Percentiles rank a stretch among this genome's conserved stretches.
phyloP scores from a whole-genome alignment of 2,329 filamentous ascomycete genomes.

The Fusarium brachygibbosum region DNA sequence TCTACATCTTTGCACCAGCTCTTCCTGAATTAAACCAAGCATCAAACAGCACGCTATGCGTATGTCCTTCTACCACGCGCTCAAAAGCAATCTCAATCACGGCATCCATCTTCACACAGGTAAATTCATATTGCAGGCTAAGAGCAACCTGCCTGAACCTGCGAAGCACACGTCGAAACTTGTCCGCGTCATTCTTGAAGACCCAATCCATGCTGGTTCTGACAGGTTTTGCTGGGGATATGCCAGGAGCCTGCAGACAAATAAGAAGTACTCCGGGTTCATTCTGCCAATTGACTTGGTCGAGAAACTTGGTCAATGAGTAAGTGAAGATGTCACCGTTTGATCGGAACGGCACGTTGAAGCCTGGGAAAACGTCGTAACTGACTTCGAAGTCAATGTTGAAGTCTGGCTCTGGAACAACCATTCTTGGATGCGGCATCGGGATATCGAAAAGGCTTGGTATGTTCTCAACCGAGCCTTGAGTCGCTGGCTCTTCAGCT shows the following conservation, averaged over 20 bases:
- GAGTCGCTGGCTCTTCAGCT: neutral
- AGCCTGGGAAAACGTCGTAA: slow-evolving; percentile 7
- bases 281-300: neutral
- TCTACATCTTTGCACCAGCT: neutral
- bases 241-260: neutral
- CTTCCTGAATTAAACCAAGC: neutral
- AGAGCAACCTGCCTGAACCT: slow-evolving; percentile 8
- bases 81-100: slow-evolving; percentile 25
- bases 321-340: neutral
- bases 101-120: neutral
- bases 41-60: neutral
- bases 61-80: neutral
- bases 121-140: neutral
- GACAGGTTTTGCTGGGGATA: neutral
- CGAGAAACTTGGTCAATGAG: neutral
- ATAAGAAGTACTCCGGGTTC: slow-evolving; percentile 3
- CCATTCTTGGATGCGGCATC: too few relatives aligned
- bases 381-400: slow-evolving; percentile 5
- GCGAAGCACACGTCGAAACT: slow-evolving; percentile 1
- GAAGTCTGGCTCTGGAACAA: neutral
- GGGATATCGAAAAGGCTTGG: neutral
- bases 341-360: neutral
- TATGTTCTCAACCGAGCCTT: neutral
- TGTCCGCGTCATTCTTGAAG: neutral
- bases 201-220: neutral